Evolutionary conservation across 2,329 filamentous ascomycete species (phyloP).

Genomic region (Neonectria hederae): DNA sequence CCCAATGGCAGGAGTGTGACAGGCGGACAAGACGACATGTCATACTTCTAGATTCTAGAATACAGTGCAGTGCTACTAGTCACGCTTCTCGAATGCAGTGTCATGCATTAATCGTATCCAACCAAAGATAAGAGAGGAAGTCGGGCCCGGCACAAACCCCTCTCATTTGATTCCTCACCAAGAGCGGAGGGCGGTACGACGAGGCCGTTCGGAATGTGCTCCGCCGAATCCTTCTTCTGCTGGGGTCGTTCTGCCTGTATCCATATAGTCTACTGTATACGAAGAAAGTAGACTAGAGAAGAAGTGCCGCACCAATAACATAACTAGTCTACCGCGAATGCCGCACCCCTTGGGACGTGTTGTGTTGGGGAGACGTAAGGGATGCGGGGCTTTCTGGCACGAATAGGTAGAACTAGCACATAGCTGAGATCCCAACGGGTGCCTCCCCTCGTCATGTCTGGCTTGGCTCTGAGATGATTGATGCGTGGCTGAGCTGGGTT

Average conservation of each 20-base stretch:
- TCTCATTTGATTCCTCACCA: background rate
- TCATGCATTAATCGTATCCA: background rate
- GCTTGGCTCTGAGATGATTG: background rate
- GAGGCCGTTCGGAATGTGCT: background rate
- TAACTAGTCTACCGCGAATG: background rate
- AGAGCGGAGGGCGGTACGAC: background rate
- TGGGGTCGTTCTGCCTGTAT: background rate
- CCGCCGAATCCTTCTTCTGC: conserved; percentile 7
- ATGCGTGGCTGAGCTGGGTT: too few relatives aligned
- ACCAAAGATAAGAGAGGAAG: background rate
- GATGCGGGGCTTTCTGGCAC: background rate
- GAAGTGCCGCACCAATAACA: conserved; percentile 9
- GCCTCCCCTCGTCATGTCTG: background rate
- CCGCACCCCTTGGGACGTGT: background rate
- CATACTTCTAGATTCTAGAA: too few relatives aligned
- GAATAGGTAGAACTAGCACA: too few relatives aligned
- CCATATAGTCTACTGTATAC: too few relatives aligned
- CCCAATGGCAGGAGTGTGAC: background rate
- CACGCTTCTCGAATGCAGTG: background rate
- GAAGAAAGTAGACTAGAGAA: background rate
- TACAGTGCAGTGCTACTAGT: background rate
- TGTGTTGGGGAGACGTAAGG: background rate
- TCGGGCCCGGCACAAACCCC: background rate
- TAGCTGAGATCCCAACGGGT: background rate
- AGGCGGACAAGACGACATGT: background rate